Percentiles rank a stretch among this genome's conserved stretches.
Conservation (phyloP, 1,284 basidiomycete genomes). For the Tetrapyrgos nigripes region DNA sequence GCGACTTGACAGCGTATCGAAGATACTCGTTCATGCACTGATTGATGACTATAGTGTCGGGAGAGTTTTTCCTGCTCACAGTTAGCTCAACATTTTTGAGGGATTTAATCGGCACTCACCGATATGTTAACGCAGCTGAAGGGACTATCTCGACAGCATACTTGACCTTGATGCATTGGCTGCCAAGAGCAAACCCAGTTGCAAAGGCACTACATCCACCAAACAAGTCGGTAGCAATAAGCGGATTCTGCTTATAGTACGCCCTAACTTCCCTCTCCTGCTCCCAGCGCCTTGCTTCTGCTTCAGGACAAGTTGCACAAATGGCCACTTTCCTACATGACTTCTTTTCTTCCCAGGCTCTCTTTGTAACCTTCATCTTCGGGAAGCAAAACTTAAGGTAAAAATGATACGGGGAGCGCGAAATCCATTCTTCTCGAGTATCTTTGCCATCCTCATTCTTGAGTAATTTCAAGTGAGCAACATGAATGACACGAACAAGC, state of each 20-base stretch:
- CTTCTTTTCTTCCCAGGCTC: constrained; percentile 44
- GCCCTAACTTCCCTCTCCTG: constrained; percentile 37
- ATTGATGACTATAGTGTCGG: constrained; percentile 51
- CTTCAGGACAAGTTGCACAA: constrained; percentile 51
- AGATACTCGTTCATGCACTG: constrained; percentile 70
- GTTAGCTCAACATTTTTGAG: not conserved
- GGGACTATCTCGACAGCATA: constrained; percentile 74
- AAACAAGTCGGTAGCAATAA: constrained; percentile 67
- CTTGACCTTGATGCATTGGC: constrained; percentile 58
- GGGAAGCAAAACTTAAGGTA: constrained; percentile 58
- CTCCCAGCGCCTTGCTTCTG: constrained; percentile 37
- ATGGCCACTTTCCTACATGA: constrained; percentile 44
- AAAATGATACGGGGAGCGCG: constrained; percentile 60
- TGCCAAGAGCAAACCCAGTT: constrained; percentile 56
- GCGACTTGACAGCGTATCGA: constrained; percentile 56
- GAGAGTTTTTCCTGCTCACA: constrained; percentile 52
- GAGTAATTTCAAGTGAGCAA: constrained; percentile 36
- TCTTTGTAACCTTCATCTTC: constrained; percentile 33
- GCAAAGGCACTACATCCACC: constrained; percentile 71
- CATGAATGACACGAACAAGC: constrained; percentile 55
- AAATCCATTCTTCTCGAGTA: constrained; percentile 52
- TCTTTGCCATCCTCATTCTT: constrained; percentile 20
- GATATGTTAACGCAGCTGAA: constrained; percentile 69
- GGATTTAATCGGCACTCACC: constrained; percentile 42
- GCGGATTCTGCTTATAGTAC: constrained; percentile 34